phyloP scores from a whole-genome alignment of 1,139 yeast species.

The Saccharomyces hybrid region DNA sequence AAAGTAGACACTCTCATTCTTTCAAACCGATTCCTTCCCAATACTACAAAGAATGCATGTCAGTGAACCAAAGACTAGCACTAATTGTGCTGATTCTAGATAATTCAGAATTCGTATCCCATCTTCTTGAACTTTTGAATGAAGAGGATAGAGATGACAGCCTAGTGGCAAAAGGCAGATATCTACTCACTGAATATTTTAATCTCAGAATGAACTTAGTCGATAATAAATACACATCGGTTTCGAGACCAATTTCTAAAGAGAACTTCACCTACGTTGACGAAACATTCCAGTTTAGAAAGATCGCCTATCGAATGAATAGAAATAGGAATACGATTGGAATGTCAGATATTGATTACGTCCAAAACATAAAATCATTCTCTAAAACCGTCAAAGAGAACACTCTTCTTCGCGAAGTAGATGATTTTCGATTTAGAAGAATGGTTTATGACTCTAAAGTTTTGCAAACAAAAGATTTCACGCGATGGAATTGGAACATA shows the following conservation, averaged over 20 bases:
- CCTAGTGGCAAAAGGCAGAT: constrained; percentile 50
- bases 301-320: constrained; percentile 38
- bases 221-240: constrained; percentile 11
- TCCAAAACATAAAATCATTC: constrained; percentile 29
- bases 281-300: constrained; percentile 40
- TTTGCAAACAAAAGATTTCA: constrained; percentile 66
- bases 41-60: constrained; percentile 28
- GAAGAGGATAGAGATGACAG: constrained; percentile 34
- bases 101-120: constrained; percentile 48
- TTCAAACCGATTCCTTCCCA: constrained; percentile 23
- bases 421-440: constrained; percentile 63
- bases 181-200: constrained; percentile 55
- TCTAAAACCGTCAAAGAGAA: constrained; percentile 40
- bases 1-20: constrained; percentile 15
- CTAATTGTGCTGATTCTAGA: constrained; percentile 47
- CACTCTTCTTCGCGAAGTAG: constrained; percentile 46
- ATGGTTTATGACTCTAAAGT: constrained; percentile 65
- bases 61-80: constrained; percentile 58
- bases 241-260: constrained; percentile 6
- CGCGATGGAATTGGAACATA: constrained; percentile 84
- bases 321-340: constrained; percentile 34
- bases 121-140: constrained; percentile 43
- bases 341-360: constrained; percentile 23
- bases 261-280: background rate
- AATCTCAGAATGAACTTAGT: constrained; percentile 48